Percentiles rank a stretch among this genome's conserved stretches.
These are phyloP conservation scores for Schizochytrium sp. DNA, from an alignment of 108 stramenopile species.

Conservation along the genomic window DNA sequence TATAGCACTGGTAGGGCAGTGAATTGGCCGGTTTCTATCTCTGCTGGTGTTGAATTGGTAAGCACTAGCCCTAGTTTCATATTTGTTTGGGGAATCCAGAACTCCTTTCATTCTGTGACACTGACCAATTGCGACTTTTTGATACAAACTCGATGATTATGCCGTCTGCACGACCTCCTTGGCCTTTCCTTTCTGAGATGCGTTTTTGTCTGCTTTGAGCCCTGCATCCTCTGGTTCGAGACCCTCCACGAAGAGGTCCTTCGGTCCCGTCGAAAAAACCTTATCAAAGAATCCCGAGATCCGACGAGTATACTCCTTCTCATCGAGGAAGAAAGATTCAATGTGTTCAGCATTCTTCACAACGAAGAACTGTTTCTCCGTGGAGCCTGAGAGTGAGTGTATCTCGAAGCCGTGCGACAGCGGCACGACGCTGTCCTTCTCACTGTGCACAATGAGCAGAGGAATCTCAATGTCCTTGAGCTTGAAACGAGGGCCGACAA, in stretches of 20 bases:
- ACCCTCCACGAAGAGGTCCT: background rate
- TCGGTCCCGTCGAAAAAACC: background rate
- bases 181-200: too few species aligned
- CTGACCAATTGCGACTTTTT: too few species aligned
- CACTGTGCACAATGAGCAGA: constrained; percentile 51
- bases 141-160: too few species aligned
- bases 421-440: constrained; percentile 52
- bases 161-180: too few species aligned
- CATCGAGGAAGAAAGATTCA: constrained; percentile 37
- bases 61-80: too few species aligned
- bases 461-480: constrained; percentile 39
- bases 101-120: too few species aligned
- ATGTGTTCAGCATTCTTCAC: constrained; percentile 57
- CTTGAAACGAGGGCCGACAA: constrained; percentile 16
- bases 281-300: constrained; percentile 8
- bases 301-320: constrained; percentile 54
- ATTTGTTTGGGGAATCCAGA: too few species aligned
- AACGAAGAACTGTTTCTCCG: constrained; percentile 33
- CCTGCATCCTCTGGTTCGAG: background rate
- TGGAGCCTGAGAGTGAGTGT: background rate
- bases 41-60: too few species aligned
- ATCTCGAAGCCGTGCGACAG: constrained; percentile 53
- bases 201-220: background rate
- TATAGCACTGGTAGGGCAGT: too few species aligned
- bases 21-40: too few species aligned